phyloP scores from a whole-genome alignment of 495 filamentous ascomycete species.

The Annulohypoxylon moriforme region DNA sequence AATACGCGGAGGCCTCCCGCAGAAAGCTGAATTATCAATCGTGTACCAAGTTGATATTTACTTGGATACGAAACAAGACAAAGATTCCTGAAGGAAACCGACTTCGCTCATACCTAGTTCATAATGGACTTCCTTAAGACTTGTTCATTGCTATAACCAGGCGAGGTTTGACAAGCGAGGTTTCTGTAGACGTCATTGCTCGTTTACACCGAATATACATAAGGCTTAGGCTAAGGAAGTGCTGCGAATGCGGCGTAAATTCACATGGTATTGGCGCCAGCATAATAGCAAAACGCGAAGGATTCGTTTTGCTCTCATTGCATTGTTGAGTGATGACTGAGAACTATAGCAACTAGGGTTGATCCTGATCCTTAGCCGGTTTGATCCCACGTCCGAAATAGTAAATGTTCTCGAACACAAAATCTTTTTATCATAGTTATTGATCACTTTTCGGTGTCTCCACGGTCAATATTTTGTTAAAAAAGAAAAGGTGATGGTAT shows the following conservation, averaged over 20 bases:
- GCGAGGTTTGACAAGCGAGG: not conserved
- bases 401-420: constrained; percentile 16
- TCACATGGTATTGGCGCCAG: not conserved
- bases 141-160: not conserved
- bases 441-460: constrained; percentile 16
- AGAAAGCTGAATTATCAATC: not conserved
- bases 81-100: not conserved
- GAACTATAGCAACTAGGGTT: constrained; percentile 8
- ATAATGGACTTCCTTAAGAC: not conserved
- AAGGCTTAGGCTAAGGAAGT: not conserved
- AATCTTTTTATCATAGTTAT: constrained; percentile 22
- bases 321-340: not conserved
- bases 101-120: not conserved
- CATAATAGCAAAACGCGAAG: constrained; percentile 10
- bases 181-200: constrained; percentile 1
- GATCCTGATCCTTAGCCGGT: constrained; percentile 1
- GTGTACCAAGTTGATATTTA: not conserved
- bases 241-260: not conserved
- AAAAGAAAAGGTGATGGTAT: constrained; percentile 26
- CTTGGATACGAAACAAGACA: not conserved
- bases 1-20: not conserved
- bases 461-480: constrained; percentile 36
- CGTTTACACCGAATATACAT: not conserved
- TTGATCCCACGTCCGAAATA: constrained; percentile 1
- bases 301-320: constrained; percentile 11